Base-by-base conservation (phyloP, 768 basidiomycete genomes). In the Gloeophyllum trabeum region DNA sequence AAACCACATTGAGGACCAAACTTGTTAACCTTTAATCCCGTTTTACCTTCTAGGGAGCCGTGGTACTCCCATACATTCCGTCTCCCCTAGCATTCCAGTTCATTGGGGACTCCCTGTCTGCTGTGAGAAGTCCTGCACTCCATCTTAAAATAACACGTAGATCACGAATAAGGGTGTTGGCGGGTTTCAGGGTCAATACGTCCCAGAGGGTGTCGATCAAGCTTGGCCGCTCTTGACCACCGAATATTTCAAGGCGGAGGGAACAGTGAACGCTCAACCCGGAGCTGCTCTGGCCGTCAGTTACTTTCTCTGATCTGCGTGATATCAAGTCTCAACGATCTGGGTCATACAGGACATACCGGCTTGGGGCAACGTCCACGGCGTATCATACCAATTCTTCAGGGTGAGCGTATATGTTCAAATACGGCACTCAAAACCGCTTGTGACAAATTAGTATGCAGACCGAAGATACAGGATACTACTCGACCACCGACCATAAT, bases 401-500 rank as follows among this genome's bases (percentile, higher is more conserved):
- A 56, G 53, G 28, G 70, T 71, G 36, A 19, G 59, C 46, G 38
- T 18, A 7, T 24, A 16, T 19, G 36, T 19, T 45, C 14, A 36
- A 20, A 32, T 40, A 30, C 24, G 41, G 45, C 13, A 20, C 6
- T 34, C 25, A 12, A 7, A 14, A n/a, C 22, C 24, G 6, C 34
- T 23, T 19, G 12, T 24, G 22, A 20, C 39, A 24, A 28, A 13
- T 13, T 18, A 35, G 22, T 24, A 5, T 35, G 13, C 40, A 75
- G 72, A 76, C 73, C 1, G 74, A 77, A 52, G 73, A 78, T 47
- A 73, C 69, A 2, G 72, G 73, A 1, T 77, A 62, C 47, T 71
- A 62, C 50, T 70, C 69, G 51, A 71, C 67, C 0, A 57, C 61
- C 13, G 70, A 75, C 49, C 75, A 78, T 56, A 76, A 77, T 52